These are phyloP conservation scores for Thielaviopsis euricoi DNA, from an alignment of 2,329 filamentous ascomycete genomes.

Conservation along the genomic window DNA sequence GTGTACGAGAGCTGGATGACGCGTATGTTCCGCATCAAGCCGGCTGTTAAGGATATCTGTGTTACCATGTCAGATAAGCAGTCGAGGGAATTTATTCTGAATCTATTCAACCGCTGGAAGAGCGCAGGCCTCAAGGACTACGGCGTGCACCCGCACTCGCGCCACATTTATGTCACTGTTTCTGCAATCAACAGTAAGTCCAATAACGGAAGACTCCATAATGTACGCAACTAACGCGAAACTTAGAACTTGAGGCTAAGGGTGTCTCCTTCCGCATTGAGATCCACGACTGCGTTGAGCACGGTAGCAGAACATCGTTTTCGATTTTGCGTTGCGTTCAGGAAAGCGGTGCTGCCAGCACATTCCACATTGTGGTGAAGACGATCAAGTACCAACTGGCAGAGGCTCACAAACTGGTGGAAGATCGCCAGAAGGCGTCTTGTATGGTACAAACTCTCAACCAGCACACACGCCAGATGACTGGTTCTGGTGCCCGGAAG, in stretches of 20 bases:
- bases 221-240: not conserved
- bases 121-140: slow-evolving; percentile 69
- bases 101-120: slow-evolving; percentile 63
- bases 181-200: slow-evolving; percentile 50
- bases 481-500: slow-evolving; percentile 4
- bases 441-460: slow-evolving; percentile 55
- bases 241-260: slow-evolving; percentile 58
- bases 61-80: slow-evolving; percentile 52
- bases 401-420: slow-evolving; percentile 48
- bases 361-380: slow-evolving; percentile 69
- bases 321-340: slow-evolving; percentile 77
- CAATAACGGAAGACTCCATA: not conserved
- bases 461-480: not conserved
- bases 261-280: slow-evolving; percentile 79
- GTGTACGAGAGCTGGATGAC: slow-evolving; percentile 75
- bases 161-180: slow-evolving; percentile 63
- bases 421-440: slow-evolving; percentile 47
- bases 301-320: slow-evolving; percentile 58
- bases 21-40: slow-evolving; percentile 78
- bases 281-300: slow-evolving; percentile 77
- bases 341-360: slow-evolving; percentile 79
- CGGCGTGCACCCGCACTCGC: slow-evolving; percentile 39
- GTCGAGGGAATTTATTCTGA: slow-evolving; percentile 60
- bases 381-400: slow-evolving; percentile 55
- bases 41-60: slow-evolving; percentile 58